phyloP scores from a whole-genome alignment of 108 stramenopile species.

The Nitzschia palea region DNA sequence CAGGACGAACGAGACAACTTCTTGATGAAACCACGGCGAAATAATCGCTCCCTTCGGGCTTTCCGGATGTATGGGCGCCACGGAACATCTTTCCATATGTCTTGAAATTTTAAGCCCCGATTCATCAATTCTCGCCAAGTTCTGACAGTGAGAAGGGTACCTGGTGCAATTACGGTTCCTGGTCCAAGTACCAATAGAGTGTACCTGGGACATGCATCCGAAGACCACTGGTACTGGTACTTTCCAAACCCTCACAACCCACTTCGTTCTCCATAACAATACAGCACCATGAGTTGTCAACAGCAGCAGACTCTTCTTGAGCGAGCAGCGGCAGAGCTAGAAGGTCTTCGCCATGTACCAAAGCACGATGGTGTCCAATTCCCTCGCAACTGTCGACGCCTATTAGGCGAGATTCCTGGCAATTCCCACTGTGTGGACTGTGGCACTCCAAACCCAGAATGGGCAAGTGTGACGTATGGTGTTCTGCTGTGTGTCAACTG shows the following conservation, averaged over 20 bases:
- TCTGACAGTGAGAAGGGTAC: too few species aligned
- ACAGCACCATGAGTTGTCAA: not conserved
- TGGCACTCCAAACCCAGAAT: constrained; percentile 60
- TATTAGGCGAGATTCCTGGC: constrained; percentile 26
- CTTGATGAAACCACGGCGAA: too few species aligned
- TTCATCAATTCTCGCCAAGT: too few species aligned
- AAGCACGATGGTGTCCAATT: constrained; percentile 1
- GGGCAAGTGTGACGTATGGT: constrained; percentile 86
- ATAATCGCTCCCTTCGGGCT: too few species aligned
- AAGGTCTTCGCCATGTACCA: not conserved
- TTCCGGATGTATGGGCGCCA: too few species aligned
- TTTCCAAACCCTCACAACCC: not conserved
- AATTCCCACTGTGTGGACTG: constrained; percentile 65
- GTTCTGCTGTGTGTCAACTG: constrained; percentile 75
- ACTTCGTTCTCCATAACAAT: not conserved
- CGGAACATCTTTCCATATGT: too few species aligned
- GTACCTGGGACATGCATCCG: too few species aligned
- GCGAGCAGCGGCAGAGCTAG: not conserved
- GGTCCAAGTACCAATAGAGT: too few species aligned
- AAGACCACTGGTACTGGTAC: too few species aligned
- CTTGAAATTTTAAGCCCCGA: too few species aligned
- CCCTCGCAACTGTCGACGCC: not conserved
- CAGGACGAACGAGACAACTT: too few species aligned
- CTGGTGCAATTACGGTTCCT: too few species aligned
- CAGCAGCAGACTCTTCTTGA: not conserved